A percentile compares a stretch with the other conserved stretches of the same genome.
Conservation (phyloP, 78 protist species). For the Carpediemonas membranifera region DNA sequence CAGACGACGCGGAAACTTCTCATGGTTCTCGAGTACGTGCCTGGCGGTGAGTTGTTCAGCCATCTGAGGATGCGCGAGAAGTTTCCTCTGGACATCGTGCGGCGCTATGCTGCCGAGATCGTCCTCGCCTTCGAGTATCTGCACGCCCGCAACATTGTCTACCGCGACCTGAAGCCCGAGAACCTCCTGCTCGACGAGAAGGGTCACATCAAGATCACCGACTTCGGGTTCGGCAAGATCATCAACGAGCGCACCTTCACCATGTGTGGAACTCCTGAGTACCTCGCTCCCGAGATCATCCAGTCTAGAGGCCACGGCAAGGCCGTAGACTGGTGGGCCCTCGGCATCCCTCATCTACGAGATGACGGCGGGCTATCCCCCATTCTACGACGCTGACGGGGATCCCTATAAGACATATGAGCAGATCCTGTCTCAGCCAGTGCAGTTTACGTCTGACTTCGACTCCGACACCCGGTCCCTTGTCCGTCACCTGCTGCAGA, state of each 20-base stretch:
- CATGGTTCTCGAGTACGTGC: slow-evolving; percentile 76
- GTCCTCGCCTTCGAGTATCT: slow-evolving; percentile 63
- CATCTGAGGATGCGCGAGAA: slow-evolving; percentile 60
- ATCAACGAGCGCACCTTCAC: slow-evolving; percentile 44
- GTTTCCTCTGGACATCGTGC: slow-evolving; percentile 48
- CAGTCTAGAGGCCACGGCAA: slow-evolving; percentile 70
- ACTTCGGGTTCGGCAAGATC: slow-evolving; percentile 84
- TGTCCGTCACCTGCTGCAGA: slow-evolving; percentile 6
- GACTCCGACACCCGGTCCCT: slow-evolving; percentile 2
- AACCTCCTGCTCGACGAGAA: slow-evolving; percentile 72
- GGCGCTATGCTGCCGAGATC: slow-evolving; percentile 73
- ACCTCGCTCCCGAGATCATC: no score
- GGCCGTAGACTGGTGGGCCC: slow-evolving; percentile 68
- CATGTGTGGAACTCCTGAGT: slow-evolving; percentile 96
- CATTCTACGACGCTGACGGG: slow-evolving; percentile 53
- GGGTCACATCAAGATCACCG: slow-evolving; percentile 78
- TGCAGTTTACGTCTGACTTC: slow-evolving; percentile 32
- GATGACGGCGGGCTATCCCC: slow-evolving; percentile 39
- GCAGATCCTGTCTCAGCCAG: slow-evolving; percentile 24
- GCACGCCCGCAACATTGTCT: slow-evolving; percentile 64
- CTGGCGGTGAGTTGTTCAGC: slow-evolving; percentile 72
- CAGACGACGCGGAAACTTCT: slow-evolving; percentile 47
- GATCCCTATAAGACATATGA: slow-evolving; percentile 55
- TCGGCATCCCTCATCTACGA: slow-evolving; percentile 35
- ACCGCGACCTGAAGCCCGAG: no score